A percentile compares a stretch with the other conserved stretches of the same genome.
Conservation (phyloP, 2,329 filamentous ascomycete genomes). For the Immersiporthe knoxdaviesiana region DNA sequence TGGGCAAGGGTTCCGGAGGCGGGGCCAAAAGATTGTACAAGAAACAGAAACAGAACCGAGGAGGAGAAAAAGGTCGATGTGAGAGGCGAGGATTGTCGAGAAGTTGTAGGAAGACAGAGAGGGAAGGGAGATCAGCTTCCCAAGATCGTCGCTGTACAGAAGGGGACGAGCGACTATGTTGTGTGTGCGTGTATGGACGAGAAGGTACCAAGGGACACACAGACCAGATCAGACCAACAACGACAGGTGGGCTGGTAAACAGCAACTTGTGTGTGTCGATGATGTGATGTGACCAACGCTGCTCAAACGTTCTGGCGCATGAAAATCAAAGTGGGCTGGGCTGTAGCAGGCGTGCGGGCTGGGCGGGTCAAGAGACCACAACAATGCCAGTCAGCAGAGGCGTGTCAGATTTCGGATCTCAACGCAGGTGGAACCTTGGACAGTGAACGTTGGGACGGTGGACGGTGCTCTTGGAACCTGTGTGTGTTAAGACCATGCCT, state of each 20-base stretch:
- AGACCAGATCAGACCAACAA: slow-evolving; percentile 1
- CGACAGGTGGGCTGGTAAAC: slow-evolving; percentile 4
- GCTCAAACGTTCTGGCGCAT: slow-evolving; percentile 17
- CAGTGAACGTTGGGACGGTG: not conserved
- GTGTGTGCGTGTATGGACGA: not conserved
- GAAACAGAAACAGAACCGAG: slow-evolving; percentile 18
- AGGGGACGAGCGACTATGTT: not conserved
- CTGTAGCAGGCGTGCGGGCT: slow-evolving; percentile 12
- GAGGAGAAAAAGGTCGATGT: slow-evolving; percentile 1
- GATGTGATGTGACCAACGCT: slow-evolving; percentile 23
- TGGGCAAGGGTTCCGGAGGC: slow-evolving; percentile 1
- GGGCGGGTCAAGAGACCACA: slow-evolving; percentile 11
- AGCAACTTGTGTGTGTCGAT: slow-evolving; percentile 13
- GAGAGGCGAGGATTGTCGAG: slow-evolving; percentile 18
- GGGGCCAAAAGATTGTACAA: slow-evolving; percentile 28
- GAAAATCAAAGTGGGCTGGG: slow-evolving; percentile 24
- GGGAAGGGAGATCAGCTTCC: not conserved
- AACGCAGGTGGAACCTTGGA: slow-evolving; percentile 17
- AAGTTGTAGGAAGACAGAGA: not conserved
- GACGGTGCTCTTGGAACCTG: slow-evolving; percentile 4
- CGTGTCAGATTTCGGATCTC: slow-evolving; percentile 30
- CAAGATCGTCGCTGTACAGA: not conserved
- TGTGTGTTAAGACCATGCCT: slow-evolving; percentile 7
- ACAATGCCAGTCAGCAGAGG: slow-evolving; percentile 9
- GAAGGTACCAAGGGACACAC: not conserved